phyloP scores from a whole-genome alignment of 805 yeast species.

The Suhomyces canberraensis region DNA sequence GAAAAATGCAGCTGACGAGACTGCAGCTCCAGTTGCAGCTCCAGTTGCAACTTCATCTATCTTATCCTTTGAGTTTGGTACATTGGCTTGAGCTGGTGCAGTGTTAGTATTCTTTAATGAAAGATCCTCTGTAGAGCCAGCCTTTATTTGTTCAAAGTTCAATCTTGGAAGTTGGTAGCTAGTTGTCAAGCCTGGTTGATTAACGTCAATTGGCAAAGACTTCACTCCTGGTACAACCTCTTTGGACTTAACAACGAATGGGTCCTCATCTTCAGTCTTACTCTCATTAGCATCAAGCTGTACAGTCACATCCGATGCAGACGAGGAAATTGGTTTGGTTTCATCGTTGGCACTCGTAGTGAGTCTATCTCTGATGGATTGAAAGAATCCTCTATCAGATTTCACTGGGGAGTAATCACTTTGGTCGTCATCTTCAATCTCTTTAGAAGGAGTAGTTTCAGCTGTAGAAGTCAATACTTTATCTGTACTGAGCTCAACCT shows the following conservation, averaged over 20 bases:
- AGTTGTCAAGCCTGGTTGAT: constrained; percentile 3
- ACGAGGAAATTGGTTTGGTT: constrained; percentile 6
- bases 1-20: too few species aligned
- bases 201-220: constrained; percentile 1
- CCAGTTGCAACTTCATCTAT: too few species aligned
- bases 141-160: too few species aligned
- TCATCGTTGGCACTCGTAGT: constrained; percentile 9
- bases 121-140: too few species aligned
- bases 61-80: too few species aligned
- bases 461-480: constrained; percentile 21
- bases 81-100: too few species aligned
- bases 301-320: constrained; percentile 10
- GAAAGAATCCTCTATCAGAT: constrained; percentile 31
- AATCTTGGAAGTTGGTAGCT: not conserved
- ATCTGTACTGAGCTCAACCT: constrained; percentile 18
- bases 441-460: constrained; percentile 31
- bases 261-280: not conserved
- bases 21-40: too few species aligned
- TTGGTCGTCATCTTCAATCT: constrained; percentile 9
- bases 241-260: not conserved
- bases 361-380: constrained; percentile 30
- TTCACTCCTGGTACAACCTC: constrained; percentile 4
- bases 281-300: constrained; percentile 2
- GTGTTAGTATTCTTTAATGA: too few species aligned
- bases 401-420: constrained; percentile 10